Conservation (phyloP, 78 protist species). For the Polysphondylium violaceum region DNA sequence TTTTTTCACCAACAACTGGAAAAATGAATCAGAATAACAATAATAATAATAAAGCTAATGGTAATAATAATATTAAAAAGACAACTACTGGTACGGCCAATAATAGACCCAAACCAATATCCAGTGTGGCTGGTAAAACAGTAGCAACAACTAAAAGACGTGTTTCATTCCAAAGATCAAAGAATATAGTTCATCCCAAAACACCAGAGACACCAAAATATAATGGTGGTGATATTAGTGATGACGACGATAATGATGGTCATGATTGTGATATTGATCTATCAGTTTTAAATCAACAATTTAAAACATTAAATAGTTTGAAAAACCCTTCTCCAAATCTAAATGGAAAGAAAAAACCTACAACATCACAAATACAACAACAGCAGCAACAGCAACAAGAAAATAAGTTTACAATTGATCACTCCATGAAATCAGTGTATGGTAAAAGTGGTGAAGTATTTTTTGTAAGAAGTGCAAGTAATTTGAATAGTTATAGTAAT, state of each 20-base stretch:
- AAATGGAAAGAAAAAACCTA: neutral
- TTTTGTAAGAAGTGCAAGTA: slow-evolving; percentile 3
- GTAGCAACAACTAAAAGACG: neutral
- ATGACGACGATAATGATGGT: neutral
- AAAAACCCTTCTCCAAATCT: neutral
- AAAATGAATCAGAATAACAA: slow-evolving; percentile 4
- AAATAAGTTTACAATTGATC: slow-evolving; percentile 30
- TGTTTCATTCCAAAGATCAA: neutral
- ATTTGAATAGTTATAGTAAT: neutral
- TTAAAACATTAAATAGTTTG: neutral
- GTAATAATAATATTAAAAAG: neutral
- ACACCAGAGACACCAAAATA: neutral
- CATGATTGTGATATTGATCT: slow-evolving; percentile 34
- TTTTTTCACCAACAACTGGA: slow-evolving; percentile 27
- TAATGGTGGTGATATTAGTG: neutral
- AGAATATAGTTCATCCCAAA: neutral
- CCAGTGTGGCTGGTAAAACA: neutral
- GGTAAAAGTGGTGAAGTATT: slow-evolving; percentile 59
- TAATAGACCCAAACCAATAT: neutral
- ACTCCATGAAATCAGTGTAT: neutral
- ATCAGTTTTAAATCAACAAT: slow-evolving; percentile 4
- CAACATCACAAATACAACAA: neutral
- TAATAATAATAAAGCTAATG: neutral
- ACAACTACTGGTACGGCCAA: neutral
- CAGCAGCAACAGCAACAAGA: neutral